A percentile compares a stretch with the other conserved stretches of the same genome.
Conservation (phyloP, 2,329 filamentous ascomycete genomes). For the Leptographium wingfieldii region DNA sequence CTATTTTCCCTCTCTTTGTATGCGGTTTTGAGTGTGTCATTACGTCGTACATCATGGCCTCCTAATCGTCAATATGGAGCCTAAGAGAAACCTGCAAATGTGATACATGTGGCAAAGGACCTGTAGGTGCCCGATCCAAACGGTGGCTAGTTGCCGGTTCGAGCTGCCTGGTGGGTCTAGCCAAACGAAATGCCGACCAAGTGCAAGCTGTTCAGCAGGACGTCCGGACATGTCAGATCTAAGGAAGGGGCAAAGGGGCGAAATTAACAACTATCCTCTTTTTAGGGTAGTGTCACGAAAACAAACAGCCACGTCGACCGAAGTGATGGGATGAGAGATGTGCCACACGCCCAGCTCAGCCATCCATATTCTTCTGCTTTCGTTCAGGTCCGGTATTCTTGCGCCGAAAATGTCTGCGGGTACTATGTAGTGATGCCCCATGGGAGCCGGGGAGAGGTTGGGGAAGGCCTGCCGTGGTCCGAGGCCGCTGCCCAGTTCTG, state of each 20-base stretch:
- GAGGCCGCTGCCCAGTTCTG: background rate
- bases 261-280: no score
- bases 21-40: background rate
- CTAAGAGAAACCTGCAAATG: background rate
- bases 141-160: background rate
- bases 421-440: background rate
- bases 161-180: background rate
- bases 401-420: background rate
- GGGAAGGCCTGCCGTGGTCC: background rate
- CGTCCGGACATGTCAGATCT: background rate
- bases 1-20: background rate
- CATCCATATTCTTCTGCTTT: background rate
- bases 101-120: slow-evolving; percentile 4
- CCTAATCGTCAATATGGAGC: background rate
- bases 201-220: background rate
- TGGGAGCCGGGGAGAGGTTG: background rate
- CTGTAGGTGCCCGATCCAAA: slow-evolving; percentile 3
- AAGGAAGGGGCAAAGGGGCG: no score
- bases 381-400: background rate
- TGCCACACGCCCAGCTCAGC: background rate
- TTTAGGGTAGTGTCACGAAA: background rate
- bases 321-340: background rate
- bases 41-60: background rate
- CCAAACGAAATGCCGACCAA: background rate
- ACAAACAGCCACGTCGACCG: background rate